A percentile compares a stretch with the other conserved stretches of the same genome.
Conservation (phyloP, 1,139 yeast species). For the Arxiozyma telluris region DNA sequence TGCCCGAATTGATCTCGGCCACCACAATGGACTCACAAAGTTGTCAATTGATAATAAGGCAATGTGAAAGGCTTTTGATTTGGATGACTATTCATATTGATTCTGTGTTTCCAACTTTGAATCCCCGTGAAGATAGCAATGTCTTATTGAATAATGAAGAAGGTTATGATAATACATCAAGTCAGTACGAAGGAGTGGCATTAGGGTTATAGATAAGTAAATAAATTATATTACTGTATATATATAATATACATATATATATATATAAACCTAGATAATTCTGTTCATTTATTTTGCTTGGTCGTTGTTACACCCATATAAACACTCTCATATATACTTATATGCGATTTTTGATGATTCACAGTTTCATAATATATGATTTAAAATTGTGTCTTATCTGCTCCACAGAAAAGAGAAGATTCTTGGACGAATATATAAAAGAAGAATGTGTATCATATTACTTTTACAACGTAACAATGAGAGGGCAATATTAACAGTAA, state of each 20-base stretch:
- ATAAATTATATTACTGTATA: background rate
- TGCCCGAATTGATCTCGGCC: background rate
- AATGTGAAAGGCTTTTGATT: slow-evolving; percentile 21
- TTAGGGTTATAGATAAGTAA: slow-evolving; percentile 19
- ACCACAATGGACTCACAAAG: slow-evolving; percentile 77
- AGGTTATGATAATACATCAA: slow-evolving; percentile 24
- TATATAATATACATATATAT: background rate
- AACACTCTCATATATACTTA: background rate
- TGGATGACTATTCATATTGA: slow-evolving; percentile 21
- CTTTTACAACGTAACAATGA: background rate
- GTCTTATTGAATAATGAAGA: background rate
- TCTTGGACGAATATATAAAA: too few species aligned
- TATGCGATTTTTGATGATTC: background rate
- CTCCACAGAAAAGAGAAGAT: background rate
- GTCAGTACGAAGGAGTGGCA: slow-evolving; percentile 31
- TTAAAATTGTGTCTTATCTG: background rate
- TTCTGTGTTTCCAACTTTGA: slow-evolving; percentile 6
- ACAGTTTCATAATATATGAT: background rate
- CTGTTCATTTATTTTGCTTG: too few species aligned
- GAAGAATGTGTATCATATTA: background rate
- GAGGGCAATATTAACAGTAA: background rate
- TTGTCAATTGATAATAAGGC: slow-evolving; percentile 22
- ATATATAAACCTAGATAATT: too few species aligned
- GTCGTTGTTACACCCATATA: too few species aligned
- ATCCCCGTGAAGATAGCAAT: background rate